Evolutionary conservation across 2,329 filamentous ascomycete genomes (phyloP), one percentile per base, ranked within the genome.

Genomic region (Colletotrichum tabaci): DNA sequence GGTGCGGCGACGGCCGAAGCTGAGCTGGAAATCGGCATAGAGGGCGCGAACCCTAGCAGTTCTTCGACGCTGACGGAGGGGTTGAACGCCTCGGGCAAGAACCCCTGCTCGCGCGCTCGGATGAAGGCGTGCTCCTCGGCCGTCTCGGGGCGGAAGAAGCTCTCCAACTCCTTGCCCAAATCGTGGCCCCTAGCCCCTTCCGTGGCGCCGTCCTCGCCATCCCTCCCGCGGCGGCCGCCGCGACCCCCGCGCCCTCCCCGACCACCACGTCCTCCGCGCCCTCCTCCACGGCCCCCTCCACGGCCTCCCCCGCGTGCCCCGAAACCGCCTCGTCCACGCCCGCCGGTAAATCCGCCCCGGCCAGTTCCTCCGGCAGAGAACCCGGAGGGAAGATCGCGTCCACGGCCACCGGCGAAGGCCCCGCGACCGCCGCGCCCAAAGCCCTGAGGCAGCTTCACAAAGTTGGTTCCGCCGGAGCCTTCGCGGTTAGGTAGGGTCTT

Each of bases 1-100:
- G 63, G 62, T 18, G 42, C 60, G 56, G 35, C 77, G 26, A 77
- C 73, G 6, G 74, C 46, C 40, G 49, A 56, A 4, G 62, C 38
- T 18, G 76, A 76, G 38, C 77, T 76, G 46, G 80, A 79, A 40
- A 78, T 73, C 8, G 81, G 79, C 61, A 84, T 70, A 18, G 76
- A 75, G 5, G 83, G 82, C n/a, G 61, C 69, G 74, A 79, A 84
- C 30, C 74, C 62, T 13, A 78, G 76, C 46, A 72, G 65, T 44
- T 75, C 74, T 47, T 82, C 82, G 72, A 82, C 82, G 49, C 80
- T 80, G 72, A 84, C 77, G 52, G 75, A 75, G 26, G 79, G 75
- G 62, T 81, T 79, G 66, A 84, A 83, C 16, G 64, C 44, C 56
- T 69, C 57, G n/a, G 72, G 66, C 21, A 66, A 55, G 16, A 57